These are phyloP conservation scores for Hyphodiscus sp. DNA, from an alignment of 2,329 filamentous ascomycete species.

Conservation along the genomic window DNA sequence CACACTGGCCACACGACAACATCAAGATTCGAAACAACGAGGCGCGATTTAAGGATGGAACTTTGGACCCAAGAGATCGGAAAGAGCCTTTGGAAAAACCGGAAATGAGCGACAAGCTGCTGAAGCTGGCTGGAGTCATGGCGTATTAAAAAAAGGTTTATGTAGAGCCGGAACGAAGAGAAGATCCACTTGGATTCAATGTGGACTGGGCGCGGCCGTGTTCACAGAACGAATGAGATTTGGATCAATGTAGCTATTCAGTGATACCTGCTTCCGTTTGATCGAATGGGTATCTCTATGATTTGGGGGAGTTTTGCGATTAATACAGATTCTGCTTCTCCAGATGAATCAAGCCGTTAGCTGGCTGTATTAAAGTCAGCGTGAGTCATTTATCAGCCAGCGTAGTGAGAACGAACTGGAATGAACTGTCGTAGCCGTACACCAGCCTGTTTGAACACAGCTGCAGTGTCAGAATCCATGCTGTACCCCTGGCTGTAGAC, in stretches of 20 bases:
- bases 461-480: slow-evolving; percentile 81
- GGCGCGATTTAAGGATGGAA: slow-evolving; percentile 19
- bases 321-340: slow-evolving; percentile 35
- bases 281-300: neutral
- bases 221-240: too few relatives aligned
- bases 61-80: slow-evolving; percentile 12
- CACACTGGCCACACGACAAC: slow-evolving; percentile 31
- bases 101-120: neutral
- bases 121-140: neutral
- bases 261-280: neutral
- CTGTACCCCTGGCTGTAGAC: slow-evolving; percentile 92
- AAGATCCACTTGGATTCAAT: neutral
- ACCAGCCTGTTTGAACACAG: slow-evolving; percentile 76
- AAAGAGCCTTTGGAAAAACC: slow-evolving; percentile 1
- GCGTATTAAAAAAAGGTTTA: neutral
- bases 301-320: neutral
- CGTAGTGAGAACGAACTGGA: slow-evolving; percentile 56
- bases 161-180: neutral
- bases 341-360: slow-evolving; percentile 58
- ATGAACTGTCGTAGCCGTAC: slow-evolving; percentile 82
- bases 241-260: too few relatives aligned
- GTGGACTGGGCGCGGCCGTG: too few relatives aligned
- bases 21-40: slow-evolving; percentile 11
- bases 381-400: neutral
- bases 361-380: slow-evolving; percentile 40